Evolutionary conservation across 805 yeast species (phyloP).

Genomic region (Metschnikowia baotianmanensis): DNA sequence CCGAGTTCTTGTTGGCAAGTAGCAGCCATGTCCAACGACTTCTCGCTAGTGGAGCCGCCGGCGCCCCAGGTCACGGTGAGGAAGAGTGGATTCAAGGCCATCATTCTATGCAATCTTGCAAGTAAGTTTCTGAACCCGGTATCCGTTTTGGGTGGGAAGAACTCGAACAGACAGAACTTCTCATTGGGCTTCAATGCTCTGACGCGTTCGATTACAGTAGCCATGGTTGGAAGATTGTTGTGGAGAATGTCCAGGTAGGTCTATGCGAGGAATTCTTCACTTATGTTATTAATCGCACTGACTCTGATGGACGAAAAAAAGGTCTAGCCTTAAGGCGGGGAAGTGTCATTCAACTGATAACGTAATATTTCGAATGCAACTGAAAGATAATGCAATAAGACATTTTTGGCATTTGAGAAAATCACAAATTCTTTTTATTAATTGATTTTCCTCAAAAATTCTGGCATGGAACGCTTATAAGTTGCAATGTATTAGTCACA

Average conservation of each 20-base stretch:
- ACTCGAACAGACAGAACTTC: slow-evolving; percentile 82
- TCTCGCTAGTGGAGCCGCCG: slow-evolving; percentile 89
- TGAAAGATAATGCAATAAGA: too few species aligned
- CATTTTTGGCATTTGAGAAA: not conserved
- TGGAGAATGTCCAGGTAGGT: too few species aligned
- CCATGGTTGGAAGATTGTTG: slow-evolving; percentile 10
- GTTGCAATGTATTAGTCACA: too few species aligned
- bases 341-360: not conserved
- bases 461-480: too few species aligned
- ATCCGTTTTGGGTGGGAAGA: slow-evolving; percentile 96
- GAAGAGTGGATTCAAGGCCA: slow-evolving; percentile 82
- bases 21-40: slow-evolving; percentile 79
- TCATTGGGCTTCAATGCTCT: slow-evolving; percentile 47
- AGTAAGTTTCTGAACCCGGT: slow-evolving; percentile 79
- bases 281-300: slow-evolving; percentile 7
- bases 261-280: not conserved
- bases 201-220: slow-evolving; percentile 31
- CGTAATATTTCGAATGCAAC: too few species aligned
- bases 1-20: slow-evolving; percentile 72
- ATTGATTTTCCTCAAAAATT: too few species aligned
- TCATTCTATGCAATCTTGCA: slow-evolving; percentile 86
- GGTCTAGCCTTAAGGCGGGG: not conserved
- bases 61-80: slow-evolving; percentile 99
- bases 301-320: slow-evolving; percentile 7
- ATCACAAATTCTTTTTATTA: not conserved